These are phyloP conservation scores for Dryas octopetala DNA, from an alignment of 306 rosid species.

Conservation along the genomic window DNA sequence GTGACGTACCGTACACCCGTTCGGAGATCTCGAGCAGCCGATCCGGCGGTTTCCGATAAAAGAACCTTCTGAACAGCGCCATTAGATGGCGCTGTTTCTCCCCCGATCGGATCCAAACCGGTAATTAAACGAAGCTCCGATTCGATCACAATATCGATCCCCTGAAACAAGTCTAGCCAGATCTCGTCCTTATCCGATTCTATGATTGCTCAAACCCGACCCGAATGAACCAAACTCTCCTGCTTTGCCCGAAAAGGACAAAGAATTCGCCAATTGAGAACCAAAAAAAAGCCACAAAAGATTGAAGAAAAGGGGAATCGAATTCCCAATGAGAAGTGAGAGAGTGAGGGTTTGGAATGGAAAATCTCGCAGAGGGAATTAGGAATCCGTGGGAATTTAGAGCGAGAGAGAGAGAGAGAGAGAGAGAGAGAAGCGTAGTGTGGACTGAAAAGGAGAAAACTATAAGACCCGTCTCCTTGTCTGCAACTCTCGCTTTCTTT, in stretches of 20 bases:
- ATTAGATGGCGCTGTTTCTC: constrained; percentile 95
- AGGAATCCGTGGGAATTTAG: constrained; percentile 15
- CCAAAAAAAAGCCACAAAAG: not conserved
- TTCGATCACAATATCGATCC: constrained; percentile 35
- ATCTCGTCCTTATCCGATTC: constrained; percentile 50
- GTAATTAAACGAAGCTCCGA: constrained; percentile 37
- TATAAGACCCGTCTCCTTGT: constrained; percentile 33
- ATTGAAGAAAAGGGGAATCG: not conserved
- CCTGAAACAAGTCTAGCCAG: constrained; percentile 24
- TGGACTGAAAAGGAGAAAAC: constrained; percentile 52
- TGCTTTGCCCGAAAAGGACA: not conserved
- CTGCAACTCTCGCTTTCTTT: constrained; percentile 25
- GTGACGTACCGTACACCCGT: constrained; percentile 75
- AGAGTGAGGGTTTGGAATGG: constrained; percentile 3
- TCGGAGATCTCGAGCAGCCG: constrained; percentile 98
- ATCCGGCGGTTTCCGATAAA: constrained; percentile 98
- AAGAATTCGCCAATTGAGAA: constrained; percentile 3
- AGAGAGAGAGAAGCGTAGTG: constrained; percentile 44
- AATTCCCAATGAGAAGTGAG: not conserved
- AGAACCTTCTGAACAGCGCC: constrained; percentile 99
- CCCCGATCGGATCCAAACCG: constrained; percentile 85
- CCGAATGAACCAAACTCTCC: constrained; percentile 8
- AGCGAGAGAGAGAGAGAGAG: constrained; percentile 1
- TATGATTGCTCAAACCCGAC: constrained; percentile 21
- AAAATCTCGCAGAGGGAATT: not conserved